Evolutionary conservation across 352 stramenopile genomes (phyloP).

Genomic region (Pythium plurisporium): DNA sequence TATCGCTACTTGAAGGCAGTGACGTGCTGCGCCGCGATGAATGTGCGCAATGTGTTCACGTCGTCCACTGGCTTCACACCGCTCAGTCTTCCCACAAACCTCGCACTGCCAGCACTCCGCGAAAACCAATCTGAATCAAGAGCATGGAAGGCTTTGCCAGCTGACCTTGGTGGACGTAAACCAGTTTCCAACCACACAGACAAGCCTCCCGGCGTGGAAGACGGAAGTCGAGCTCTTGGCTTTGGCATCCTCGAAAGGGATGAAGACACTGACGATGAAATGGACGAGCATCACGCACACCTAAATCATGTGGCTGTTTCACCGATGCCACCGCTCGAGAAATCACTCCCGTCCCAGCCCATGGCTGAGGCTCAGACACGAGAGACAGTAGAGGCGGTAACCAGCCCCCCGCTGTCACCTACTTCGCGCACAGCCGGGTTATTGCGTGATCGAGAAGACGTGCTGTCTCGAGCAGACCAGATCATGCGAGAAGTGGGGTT

Average conservation of each 20-base stretch:
- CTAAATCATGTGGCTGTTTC: neutral
- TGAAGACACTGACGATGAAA: neutral
- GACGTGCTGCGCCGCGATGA: conserved; percentile 63
- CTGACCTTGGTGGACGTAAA: neutral
- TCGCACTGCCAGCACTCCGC: conserved; percentile 10
- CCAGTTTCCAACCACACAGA: neutral
- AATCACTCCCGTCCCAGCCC: too few relatives aligned
- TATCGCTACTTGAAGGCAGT: conserved; percentile 68
- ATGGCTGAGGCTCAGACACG: neutral
- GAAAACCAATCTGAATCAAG: conserved; percentile 18
- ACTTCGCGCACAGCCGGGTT: conserved; percentile 16
- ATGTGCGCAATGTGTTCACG: conserved; percentile 57
- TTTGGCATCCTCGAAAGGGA: too few relatives aligned
- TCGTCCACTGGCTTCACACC: conserved; percentile 39
- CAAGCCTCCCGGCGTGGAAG: neutral
- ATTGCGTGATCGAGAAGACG: conserved; percentile 23
- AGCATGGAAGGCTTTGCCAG: conserved; percentile 12
- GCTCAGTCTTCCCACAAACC: conserved; percentile 30
- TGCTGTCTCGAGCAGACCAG: conserved; percentile 23
- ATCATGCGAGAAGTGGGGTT: conserved; percentile 28
- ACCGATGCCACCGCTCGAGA: too few relatives aligned
- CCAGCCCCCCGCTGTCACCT: conserved; percentile 15
- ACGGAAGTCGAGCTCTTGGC: too few relatives aligned
- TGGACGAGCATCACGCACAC: neutral
- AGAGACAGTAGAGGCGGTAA: neutral